Evolutionary conservation across 1,284 basidiomycete genomes (phyloP), one percentile per base, ranked within the genome.

Genomic region (Kwoniella shivajii): DNA sequence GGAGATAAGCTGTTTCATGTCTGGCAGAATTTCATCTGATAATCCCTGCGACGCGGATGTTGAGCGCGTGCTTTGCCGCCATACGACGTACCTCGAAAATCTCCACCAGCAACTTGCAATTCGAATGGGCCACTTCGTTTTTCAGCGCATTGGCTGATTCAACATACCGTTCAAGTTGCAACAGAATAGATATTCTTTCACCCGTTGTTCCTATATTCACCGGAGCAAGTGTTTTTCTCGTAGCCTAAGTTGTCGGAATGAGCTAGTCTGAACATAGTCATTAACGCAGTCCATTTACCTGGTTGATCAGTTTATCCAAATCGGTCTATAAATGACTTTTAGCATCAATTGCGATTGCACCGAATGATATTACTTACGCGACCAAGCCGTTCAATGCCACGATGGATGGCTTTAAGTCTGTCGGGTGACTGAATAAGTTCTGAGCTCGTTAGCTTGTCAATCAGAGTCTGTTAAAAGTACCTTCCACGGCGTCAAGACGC

Each of bases 401-500:
- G 31, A 10, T 53, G 46, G 3, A 59, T 50, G 11, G 50, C 33
- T 54, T 33, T 56, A n/a, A 48, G 33, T 20, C 22, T 50, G 27
- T 45, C 46, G 27, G 55, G 50, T 5, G 46, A 55, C 7, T 36
- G 31, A 26, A 66, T 18, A 6, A 71, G 56, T 44, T 67, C 64
- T 66, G 43, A 24, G 9, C 13, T 9, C 41, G 10, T 38, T n/a
- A 45, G 22, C n/a, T n/a, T n/a, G n/a, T 13, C 20, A 6, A 9
- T 18, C 7, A 9, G 10, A 42, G 4, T 42, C 26, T 34, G 38
- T 18, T 10, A 26, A 4, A 45, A 4, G 20, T n/a, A 84, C 90
- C 90, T 82, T 90, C 85, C 1, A 94, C 89, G 4, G 86, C 88
- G 63, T 92, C 90, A 14, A 94, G 82, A 4, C 94, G 84, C 0